Percentiles rank a stretch among this genome's conserved stretches.
These are phyloP conservation scores for Exserohilum turcica DNA, from an alignment of 2,329 filamentous ascomycete genomes.

Conservation along the genomic window DNA sequence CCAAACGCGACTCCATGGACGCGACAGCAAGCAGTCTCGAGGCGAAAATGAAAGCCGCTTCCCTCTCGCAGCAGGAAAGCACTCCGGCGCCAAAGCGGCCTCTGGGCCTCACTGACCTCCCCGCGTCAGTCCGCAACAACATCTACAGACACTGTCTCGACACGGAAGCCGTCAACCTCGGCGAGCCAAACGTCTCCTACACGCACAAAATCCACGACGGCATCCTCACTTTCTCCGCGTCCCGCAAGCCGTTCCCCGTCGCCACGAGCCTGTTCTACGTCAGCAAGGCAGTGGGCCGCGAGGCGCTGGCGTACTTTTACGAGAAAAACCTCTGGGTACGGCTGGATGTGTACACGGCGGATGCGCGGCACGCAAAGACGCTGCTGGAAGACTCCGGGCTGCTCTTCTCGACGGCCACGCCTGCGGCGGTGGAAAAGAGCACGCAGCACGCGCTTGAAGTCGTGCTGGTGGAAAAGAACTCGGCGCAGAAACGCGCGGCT, in stretches of 20 bases:
- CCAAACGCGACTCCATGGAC: constrained; percentile 43
- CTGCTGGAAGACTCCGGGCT: constrained; percentile 41
- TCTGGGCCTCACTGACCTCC: constrained; percentile 31
- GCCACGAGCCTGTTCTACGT: constrained; percentile 33
- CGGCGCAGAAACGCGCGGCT: constrained; percentile 29
- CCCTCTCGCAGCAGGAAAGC: constrained; percentile 7
- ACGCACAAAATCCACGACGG: constrained; percentile 27
- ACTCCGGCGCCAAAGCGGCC: constrained; percentile 29
- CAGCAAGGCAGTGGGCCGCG: constrained; percentile 31
- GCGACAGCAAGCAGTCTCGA: constrained; percentile 24
- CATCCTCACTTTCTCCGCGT: constrained; percentile 35
- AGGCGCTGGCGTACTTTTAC: constrained; percentile 39
- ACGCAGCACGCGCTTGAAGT: constrained; percentile 37
- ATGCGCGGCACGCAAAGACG: constrained; percentile 40
- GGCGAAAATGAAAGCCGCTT: constrained; percentile 22
- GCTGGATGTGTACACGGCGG: constrained; percentile 31
- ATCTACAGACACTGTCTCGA: constrained; percentile 44
- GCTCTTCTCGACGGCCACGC: constrained; percentile 28
- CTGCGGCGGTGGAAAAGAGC: constrained; percentile 11
- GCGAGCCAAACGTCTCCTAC: constrained; percentile 39
- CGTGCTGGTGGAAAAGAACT: constrained; percentile 36
- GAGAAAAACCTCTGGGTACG: constrained; percentile 39
- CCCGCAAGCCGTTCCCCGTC: constrained; percentile 36
- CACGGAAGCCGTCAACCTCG: constrained; percentile 41
- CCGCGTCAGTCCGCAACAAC: constrained; percentile 37